Percentiles rank a stretch among this genome's conserved stretches.
Conservation (phyloP, 441 rosid genomes). For the Populus hybrid region DNA sequence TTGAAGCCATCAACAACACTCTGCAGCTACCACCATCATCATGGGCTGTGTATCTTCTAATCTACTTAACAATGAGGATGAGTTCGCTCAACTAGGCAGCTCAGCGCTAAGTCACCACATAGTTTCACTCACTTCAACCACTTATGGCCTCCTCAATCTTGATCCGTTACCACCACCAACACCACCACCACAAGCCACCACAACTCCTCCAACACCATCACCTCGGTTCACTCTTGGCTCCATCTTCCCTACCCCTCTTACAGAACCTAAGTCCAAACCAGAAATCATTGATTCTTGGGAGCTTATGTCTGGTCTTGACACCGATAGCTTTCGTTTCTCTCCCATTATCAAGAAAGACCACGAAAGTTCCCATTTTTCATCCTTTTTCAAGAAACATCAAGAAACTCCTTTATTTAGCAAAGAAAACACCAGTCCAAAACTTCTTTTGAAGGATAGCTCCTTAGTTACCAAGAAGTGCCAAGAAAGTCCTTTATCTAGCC, state of each 20-base stretch:
- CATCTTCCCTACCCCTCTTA: conserved; percentile 36
- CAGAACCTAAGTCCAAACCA: conserved; percentile 42
- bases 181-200: conserved; percentile 21
- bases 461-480: background rate
- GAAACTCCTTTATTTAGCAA: conserved; percentile 16
- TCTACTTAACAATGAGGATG: conserved; percentile 66
- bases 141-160: conserved; percentile 81
- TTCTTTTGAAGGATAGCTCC: background rate
- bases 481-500: background rate
- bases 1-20: background rate
- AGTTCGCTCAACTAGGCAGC: conserved; percentile 62
- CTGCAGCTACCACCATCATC: conserved; percentile 26
- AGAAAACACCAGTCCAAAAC: conserved; percentile 24
- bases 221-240: conserved; percentile 45
- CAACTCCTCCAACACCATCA: conserved; percentile 51
- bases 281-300: conserved; percentile 87
- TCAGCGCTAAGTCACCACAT: conserved; percentile 77
- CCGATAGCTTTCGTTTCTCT: conserved; percentile 70
- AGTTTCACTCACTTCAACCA: conserved; percentile 84
- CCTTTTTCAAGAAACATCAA: background rate
- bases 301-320: conserved; percentile 82
- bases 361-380: background rate
- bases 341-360: conserved; percentile 23
- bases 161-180: conserved; percentile 49
- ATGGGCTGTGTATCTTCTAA: conserved; percentile 94